A percentile compares a stretch with the other conserved stretches of the same genome.
Conservation (phyloP, 2,329 filamentous ascomycete species). For the Trichoderma endophyticum region DNA sequence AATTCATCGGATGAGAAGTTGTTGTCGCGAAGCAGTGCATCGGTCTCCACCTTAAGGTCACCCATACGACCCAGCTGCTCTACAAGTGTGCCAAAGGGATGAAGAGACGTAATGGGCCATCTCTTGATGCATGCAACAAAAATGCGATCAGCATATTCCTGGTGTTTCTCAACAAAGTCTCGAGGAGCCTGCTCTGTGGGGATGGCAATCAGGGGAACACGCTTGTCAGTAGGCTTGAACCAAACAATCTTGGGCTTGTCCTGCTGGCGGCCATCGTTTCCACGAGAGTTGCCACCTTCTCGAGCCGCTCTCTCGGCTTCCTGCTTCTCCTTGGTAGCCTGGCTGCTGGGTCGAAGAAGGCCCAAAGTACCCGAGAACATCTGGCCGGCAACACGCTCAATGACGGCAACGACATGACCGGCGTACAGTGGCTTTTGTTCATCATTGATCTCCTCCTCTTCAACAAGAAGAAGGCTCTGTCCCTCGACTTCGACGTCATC, state of each 20-base stretch:
- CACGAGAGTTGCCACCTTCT: conserved; percentile 69
- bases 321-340: conserved; percentile 99
- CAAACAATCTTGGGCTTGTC: conserved; percentile 99
- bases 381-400: conserved; percentile 94
- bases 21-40: conserved; percentile 94
- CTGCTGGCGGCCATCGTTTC: conserved; percentile 74
- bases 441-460: conserved; percentile 98
- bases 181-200: conserved; percentile 96
- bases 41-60: conserved; percentile 94
- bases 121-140: conserved; percentile 99
- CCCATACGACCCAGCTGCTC: conserved; percentile 98
- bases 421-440: conserved; percentile 97
- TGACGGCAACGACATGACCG: conserved; percentile 93
- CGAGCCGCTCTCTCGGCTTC: conserved; percentile 92
- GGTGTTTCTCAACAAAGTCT: conserved; percentile 97
- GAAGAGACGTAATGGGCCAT: conserved; percentile 99
- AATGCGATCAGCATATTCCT: conserved; percentile 95
- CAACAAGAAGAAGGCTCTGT: conserved; percentile 91
- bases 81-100: conserved; percentile 95
- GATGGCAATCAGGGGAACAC: conserved; percentile 95
- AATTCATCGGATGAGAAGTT: conserved; percentile 98
- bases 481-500: conserved; percentile 98
- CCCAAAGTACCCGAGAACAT: conserved; percentile 99
- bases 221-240: conserved; percentile 99
- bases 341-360: conserved; percentile 89